Evolutionary conservation across 257 asterid species (phyloP).

Genomic region (Lavandula angustifolia): DNA sequence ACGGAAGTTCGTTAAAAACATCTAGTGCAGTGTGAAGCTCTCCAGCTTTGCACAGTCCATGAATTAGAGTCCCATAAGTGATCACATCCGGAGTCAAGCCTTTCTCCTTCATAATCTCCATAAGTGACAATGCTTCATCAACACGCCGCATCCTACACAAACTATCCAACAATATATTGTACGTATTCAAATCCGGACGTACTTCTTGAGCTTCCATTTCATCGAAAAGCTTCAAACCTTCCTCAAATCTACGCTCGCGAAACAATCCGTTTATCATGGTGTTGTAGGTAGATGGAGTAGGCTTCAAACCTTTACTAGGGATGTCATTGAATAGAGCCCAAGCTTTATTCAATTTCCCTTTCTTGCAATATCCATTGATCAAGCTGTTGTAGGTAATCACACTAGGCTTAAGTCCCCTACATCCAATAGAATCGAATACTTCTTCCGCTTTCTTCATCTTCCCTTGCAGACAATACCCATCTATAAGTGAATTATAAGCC

Average conservation of each 20-base stretch:
- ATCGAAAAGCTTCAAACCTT: conserved; percentile 9
- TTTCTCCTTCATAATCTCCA: conserved; percentile 22
- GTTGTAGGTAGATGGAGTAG: too few relatives aligned
- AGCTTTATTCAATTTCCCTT: conserved; percentile 15
- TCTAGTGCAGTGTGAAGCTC: conserved; percentile 16
- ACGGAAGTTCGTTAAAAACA: conserved; percentile 23
- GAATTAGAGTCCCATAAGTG: conserved; percentile 13
- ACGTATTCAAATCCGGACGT: conserved; percentile 17
- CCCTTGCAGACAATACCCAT: conserved; percentile 34
- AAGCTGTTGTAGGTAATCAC: conserved; percentile 25
- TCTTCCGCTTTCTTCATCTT: conserved; percentile 30
- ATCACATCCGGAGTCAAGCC: conserved; percentile 19
- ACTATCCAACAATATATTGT: conserved; percentile 24
- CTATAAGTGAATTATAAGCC: conserved; percentile 22
- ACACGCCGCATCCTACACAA: conserved; percentile 18
- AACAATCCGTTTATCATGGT: too few relatives aligned
- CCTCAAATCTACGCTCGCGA: too few relatives aligned
- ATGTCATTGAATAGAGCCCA: conserved; percentile 25
- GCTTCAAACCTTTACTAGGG: too few relatives aligned
- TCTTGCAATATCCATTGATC: conserved; percentile 25
- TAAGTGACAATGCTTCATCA: conserved; percentile 24
- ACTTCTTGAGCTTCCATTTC: conserved; percentile 31
- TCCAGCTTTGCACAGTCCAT: conserved; percentile 31
- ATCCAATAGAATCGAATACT: conserved; percentile 20
- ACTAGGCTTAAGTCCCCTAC: conserved; percentile 26